Conservation (phyloP, 257 asterid species). For the Salvia splendens region DNA sequence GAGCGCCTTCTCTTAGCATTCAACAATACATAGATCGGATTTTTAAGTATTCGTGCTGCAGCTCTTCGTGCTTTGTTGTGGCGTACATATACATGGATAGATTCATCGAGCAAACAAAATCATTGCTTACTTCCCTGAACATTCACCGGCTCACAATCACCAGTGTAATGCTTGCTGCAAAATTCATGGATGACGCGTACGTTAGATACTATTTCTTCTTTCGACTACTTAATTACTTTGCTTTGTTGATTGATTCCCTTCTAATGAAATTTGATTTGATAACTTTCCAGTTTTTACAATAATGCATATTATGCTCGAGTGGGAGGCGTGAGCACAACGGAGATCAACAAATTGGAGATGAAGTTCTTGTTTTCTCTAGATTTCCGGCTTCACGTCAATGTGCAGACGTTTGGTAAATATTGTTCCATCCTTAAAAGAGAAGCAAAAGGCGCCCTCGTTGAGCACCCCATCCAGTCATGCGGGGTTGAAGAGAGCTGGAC, state of each 20-base stretch:
- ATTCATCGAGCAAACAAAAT: slow-evolving; percentile 50
- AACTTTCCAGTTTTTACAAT: slow-evolving; percentile 64
- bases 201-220: slow-evolving; percentile 32
- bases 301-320: slow-evolving; percentile 86
- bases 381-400: slow-evolving; percentile 66
- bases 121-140: slow-evolving; percentile 62
- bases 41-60: slow-evolving; percentile 84
- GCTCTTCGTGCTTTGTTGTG: slow-evolving; percentile 83
- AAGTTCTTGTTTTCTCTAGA: slow-evolving; percentile 69
- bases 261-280: neutral
- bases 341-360: slow-evolving; percentile 76
- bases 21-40: slow-evolving; percentile 79
- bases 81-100: slow-evolving; percentile 75
- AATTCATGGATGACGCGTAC: slow-evolving; percentile 85
- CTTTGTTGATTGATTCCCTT: neutral
- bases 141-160: slow-evolving; percentile 81
- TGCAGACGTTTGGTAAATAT: slow-evolving; percentile 59
- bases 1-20: slow-evolving; percentile 72
- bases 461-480: slow-evolving; percentile 60
- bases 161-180: slow-evolving; percentile 82
- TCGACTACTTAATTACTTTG: neutral
- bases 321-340: slow-evolving; percentile 79
- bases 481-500: slow-evolving; percentile 66
- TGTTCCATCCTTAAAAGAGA: slow-evolving; percentile 64
- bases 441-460: slow-evolving; percentile 46